Evolutionary conservation across 257 asterid genomes (phyloP).

Genomic region (Solanum verrucosum): DNA sequence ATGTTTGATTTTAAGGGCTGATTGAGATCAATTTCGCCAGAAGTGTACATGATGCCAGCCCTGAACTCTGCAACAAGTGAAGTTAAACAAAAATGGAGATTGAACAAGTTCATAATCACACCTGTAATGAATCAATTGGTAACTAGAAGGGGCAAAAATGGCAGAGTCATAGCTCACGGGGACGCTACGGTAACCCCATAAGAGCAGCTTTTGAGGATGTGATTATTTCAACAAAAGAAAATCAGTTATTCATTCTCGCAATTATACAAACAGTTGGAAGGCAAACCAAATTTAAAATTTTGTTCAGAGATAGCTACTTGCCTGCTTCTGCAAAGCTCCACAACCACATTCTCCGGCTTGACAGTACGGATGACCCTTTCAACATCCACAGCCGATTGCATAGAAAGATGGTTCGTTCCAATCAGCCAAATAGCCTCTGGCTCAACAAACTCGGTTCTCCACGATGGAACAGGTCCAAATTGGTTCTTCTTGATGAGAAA

Average conservation of each 20-base stretch:
- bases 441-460: constrained; percentile 81
- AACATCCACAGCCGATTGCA: constrained; percentile 47
- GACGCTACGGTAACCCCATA: background rate
- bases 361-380: constrained; percentile 62
- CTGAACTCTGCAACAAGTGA: constrained; percentile 70
- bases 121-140: background rate
- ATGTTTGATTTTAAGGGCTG: constrained; percentile 52
- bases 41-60: constrained; percentile 90
- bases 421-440: constrained; percentile 75
- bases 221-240: background rate
- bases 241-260: background rate
- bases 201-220: background rate
- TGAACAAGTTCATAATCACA: background rate
- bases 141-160: background rate
- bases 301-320: constrained; percentile 22
- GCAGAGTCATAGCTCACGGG: background rate
- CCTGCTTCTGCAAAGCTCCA: constrained; percentile 96
- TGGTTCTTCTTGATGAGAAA: constrained; percentile 48
- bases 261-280: background rate
- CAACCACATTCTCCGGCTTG: constrained; percentile 78
- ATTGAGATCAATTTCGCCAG: constrained; percentile 37
- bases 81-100: constrained; percentile 34
- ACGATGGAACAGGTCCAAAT: constrained; percentile 73
- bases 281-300: background rate
- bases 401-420: constrained; percentile 72